Evolutionary conservation across 2,329 filamentous ascomycete genomes (phyloP).

Genomic region (Aurifilum marmelostoma): DNA sequence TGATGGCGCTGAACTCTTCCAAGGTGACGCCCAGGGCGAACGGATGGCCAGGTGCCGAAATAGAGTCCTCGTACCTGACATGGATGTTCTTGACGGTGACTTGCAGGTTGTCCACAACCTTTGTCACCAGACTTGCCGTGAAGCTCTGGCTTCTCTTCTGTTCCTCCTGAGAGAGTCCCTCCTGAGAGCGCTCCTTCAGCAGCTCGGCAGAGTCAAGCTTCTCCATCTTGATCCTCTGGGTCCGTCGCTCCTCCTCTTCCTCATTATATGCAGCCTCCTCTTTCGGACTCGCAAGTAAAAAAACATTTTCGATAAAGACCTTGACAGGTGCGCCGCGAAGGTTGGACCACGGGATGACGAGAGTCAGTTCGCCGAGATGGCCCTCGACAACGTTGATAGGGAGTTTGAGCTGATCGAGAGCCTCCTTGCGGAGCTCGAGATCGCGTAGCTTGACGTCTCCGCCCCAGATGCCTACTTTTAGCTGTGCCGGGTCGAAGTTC

Average conservation of each 20-base stretch:
- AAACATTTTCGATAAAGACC: constrained; percentile 96
- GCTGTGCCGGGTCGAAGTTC: constrained; percentile 97
- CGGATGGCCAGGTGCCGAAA: constrained; percentile 91
- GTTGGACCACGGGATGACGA: constrained; percentile 98
- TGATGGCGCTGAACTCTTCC: constrained; percentile 95
- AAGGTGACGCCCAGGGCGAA: constrained; percentile 92
- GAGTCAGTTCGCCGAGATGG: constrained; percentile 86
- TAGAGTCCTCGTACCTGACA: constrained; percentile 95
- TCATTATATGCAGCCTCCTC: constrained; percentile 93
- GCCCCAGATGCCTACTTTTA: constrained; percentile 99
- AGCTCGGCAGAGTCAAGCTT: constrained; percentile 96
- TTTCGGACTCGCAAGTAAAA: constrained; percentile 90
- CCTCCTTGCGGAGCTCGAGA: constrained; percentile 90
- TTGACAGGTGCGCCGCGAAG: constrained; percentile 91
- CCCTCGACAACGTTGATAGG: constrained; percentile 97
- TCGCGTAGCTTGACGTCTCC: constrained; percentile 95
- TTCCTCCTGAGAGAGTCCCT: constrained; percentile 92
- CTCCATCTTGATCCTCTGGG: constrained; percentile 96
- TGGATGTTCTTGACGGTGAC: constrained; percentile 99
- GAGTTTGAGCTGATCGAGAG: constrained; percentile 93
- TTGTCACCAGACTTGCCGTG: constrained; percentile 89
- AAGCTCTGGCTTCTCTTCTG: constrained; percentile 98
- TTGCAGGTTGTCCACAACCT: constrained; percentile 98
- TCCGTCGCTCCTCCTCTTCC: constrained; percentile 85
- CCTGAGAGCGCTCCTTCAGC: constrained; percentile 87